A percentile compares a stretch with the other conserved stretches of the same genome.
Conservation (phyloP, 108 stramenopile genomes). For the Stephanodiscus triporus region DNA sequence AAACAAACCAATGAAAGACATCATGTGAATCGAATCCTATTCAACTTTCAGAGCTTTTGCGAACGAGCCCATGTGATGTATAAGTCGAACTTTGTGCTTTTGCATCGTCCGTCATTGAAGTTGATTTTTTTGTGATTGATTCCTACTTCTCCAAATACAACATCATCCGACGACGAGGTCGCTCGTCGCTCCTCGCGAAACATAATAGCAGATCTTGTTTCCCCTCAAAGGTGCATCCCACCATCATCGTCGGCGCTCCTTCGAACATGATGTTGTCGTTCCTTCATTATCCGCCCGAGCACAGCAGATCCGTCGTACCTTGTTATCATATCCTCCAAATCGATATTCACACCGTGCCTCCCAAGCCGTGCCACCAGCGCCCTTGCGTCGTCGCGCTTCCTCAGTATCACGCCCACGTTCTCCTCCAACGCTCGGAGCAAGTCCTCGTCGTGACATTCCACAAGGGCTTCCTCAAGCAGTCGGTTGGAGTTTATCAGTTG, state of each 20-base stretch:
- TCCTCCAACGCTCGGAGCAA: constrained; percentile 31
- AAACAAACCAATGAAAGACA: background rate
- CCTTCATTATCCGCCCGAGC: background rate
- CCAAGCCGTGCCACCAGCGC: constrained; percentile 1
- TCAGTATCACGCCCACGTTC: constrained; percentile 22
- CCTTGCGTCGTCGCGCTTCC: constrained; percentile 17
- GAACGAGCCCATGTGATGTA: background rate
- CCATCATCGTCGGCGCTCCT: background rate
- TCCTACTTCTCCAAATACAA: no score
- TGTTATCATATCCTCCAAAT: constrained; percentile 8
- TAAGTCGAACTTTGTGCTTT: background rate
- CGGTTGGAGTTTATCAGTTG: constrained; percentile 28
- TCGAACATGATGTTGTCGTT: background rate
- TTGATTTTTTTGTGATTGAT: no score
- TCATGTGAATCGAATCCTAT: background rate
- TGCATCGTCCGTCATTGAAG: no score
- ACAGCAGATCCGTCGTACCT: background rate
- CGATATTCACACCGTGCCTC: constrained; percentile 15
- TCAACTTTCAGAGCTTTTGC: background rate
- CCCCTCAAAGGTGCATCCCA: background rate
- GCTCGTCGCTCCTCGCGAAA: no score
- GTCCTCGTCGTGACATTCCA: constrained; percentile 18
- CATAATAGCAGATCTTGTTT: background rate
- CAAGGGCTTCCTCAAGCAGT: constrained; percentile 17
- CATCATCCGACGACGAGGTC: no score